Evolutionary conservation across 768 basidiomycete genomes (phyloP), one percentile per base, ranked within the genome.

Genomic region (Mycena leptocephala): DNA sequence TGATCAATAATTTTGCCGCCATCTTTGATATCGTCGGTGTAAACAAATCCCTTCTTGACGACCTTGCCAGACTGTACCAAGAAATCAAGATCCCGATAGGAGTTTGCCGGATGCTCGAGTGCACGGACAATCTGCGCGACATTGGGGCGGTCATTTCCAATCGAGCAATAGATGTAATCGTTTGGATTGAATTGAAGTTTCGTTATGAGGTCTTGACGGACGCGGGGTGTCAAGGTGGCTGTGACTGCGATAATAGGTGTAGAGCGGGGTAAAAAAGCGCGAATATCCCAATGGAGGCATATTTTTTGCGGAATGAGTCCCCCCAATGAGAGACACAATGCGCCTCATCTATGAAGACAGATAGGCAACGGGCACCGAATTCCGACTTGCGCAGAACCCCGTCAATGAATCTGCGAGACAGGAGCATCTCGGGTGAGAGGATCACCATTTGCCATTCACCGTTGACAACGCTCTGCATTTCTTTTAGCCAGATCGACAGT

Each of bases 141-240:
- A 79, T 87, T 86, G 0, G 80, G 55, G 2, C 84, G 81, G 48
- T 85, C 83, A 74, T 87, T 87, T 6, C 85, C 83, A 10, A 81
- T 37, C 58, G 84, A 78, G 30, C 83, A 41, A 70, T 76, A 37
- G 3, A 79, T 8, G 43, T 72, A 81, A n/a, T 76, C 56, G 10
- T 73, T 43, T 11, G 51, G 37, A 26, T 76, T 30, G 56, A 84
- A 82, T 62, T 84, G 80, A 0, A 86, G 82, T 64, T 82, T 83
- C 9, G 20, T 26, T 0, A 84, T 56, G 14, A 86, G 56, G 58
- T 87, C 84, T 0, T 71, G 9, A 0, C 79, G 82, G 1, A 87
- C 79, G 2, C 72, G 73, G 0, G 66, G 59, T 0, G 86, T 63
- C 7, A 87, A 81, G 0, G 86, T 87, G 1, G 86, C 86, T 0